Evolutionary conservation across 2,329 filamentous ascomycete species (phyloP), one percentile per base, ranked within the genome.

Genomic region (Arthrinium phaeospermum): DNA sequence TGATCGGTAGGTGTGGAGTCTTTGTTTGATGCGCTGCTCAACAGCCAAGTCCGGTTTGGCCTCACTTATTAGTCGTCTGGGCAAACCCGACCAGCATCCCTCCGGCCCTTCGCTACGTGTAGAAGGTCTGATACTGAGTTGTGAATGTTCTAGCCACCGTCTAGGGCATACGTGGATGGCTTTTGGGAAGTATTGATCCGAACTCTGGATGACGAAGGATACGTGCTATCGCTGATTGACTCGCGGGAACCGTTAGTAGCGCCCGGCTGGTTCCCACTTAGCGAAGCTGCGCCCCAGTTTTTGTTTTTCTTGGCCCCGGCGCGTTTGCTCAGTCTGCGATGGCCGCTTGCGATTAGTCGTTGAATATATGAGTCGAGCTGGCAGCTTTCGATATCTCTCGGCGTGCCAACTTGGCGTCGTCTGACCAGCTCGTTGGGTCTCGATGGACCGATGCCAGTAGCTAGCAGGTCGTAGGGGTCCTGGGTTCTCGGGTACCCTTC

Each of bases 181-280:
- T 13, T 57, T 34, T 16, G 16, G 53, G 53, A 37, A 61, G 57
- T 64, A 37, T 64, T 64, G 57, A 64, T 64, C 57, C 34, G 30
- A 64, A 41, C 14, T n/a, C 19, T 64, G 57, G 57, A 41, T 41
- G 57, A n/a, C 57, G 57, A 41, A 12, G 22, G 27, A 13, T 8
- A 2, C 22, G 57, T 41, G 34, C 7, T 49, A n/a, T 41, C 34
- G 30, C n/a, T 41, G 34, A 64, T 64, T 64, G 57, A 41, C 57
- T 41, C 57, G 34, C 34, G 57, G 57, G 30, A 41, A 64, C 57
- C 57, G 57, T 64, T 37, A 41, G 57, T 64, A 64, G 57, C 57
- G 34, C 57, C 57, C 57, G 30, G 30, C 34, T n/a, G 34, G 34
- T 37, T 64, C 57, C 57, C 57, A 64, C 57, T 41, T 37, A n/a